phyloP scores from a whole-genome alignment of 169 alveolate genomes.

The Toxoplasma gondii region DNA sequence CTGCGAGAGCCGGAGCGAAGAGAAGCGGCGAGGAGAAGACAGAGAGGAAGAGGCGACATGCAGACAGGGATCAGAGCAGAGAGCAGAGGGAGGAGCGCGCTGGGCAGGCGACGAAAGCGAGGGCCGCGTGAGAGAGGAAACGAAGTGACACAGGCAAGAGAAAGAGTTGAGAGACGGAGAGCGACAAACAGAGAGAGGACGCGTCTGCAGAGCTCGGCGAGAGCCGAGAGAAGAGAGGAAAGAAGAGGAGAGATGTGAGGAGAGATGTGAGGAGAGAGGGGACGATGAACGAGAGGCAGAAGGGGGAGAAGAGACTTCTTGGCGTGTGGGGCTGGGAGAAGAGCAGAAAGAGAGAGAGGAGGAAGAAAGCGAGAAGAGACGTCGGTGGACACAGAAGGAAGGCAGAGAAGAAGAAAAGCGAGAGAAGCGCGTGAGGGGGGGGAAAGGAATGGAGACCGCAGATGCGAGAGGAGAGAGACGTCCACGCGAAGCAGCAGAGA shows the following conservation, averaged over 20 bases:
- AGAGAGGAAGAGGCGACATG: background rate
- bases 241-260: background rate
- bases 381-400: background rate
- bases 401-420: background rate
- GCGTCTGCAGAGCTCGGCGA: background rate
- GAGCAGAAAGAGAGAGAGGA: background rate
- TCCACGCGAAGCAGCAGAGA: background rate
- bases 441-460: background rate
- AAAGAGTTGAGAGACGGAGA: background rate
- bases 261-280: background rate
- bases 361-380: background rate
- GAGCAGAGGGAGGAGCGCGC: background rate
- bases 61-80: background rate
- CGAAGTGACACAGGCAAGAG: background rate
- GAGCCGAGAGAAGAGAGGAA: background rate
- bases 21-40: background rate
- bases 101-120: background rate
- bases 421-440: no score
- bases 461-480: background rate
- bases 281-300: background rate
- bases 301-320: background rate
- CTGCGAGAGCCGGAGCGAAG: background rate
- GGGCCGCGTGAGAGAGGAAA: background rate
- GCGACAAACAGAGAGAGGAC: background rate
- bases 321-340: no score